These are phyloP conservation scores for Torrubiella hemipterigena DNA, from an alignment of 2,329 filamentous ascomycete species.

Conservation along the genomic window DNA sequence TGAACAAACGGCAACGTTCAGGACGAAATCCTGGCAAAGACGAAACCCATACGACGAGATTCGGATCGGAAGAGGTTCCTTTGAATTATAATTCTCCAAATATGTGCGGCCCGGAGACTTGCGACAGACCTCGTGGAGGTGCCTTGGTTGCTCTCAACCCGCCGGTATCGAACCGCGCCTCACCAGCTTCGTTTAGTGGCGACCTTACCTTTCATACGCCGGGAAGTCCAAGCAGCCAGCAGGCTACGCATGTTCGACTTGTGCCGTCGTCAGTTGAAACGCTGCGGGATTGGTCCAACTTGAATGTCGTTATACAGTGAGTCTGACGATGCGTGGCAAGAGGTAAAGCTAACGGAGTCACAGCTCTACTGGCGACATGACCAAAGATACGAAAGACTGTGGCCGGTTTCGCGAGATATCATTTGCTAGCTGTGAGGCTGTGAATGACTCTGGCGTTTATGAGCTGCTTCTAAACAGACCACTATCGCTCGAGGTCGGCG, in stretches of 20 bases:
- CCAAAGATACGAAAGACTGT: slow-evolving; percentile 24
- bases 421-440: too few relatives aligned
- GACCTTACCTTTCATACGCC: slow-evolving; percentile 32
- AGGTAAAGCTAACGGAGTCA: slow-evolving; percentile 6
- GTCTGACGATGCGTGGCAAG: slow-evolving; percentile 7
- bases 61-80: too few relatives aligned
- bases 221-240: slow-evolving; percentile 20
- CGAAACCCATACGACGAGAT: too few relatives aligned
- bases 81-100: too few relatives aligned
- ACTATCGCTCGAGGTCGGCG: slow-evolving; percentile 30
- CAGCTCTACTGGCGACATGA: slow-evolving; percentile 31
- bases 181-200: slow-evolving; percentile 11
- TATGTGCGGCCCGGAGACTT: slow-evolving; percentile 33
- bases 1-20: too few relatives aligned
- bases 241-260: slow-evolving; percentile 30
- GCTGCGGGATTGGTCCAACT: slow-evolving; percentile 9
- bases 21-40: too few relatives aligned
- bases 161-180: slow-evolving; percentile 7
- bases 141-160: slow-evolving; percentile 31
- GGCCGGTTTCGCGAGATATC: slow-evolving; percentile 27
- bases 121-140: slow-evolving; percentile 28
- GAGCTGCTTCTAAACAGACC: slow-evolving; percentile 24
- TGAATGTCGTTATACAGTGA: slow-evolving; percentile 33
- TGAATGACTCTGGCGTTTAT: background rate
- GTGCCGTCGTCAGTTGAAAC: slow-evolving; percentile 10